Evolutionary conservation across 768 basidiomycete genomes (phyloP), one percentile per base, ranked within the genome.

Genomic region (Mycena polygramma): DNA sequence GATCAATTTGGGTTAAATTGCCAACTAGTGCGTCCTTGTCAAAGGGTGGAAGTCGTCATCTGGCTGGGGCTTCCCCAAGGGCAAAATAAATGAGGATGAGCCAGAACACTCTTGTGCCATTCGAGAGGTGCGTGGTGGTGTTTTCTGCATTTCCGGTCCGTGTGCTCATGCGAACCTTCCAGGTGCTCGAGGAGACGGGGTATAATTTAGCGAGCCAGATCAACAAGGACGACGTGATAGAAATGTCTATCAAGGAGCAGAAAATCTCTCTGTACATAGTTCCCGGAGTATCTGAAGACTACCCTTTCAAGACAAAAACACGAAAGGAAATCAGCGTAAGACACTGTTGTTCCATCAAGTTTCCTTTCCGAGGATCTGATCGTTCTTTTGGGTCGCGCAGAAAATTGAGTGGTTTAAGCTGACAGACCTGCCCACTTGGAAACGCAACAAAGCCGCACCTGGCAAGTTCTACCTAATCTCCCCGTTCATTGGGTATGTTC

Each of bases 21-120:
- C 24, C 35, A 30, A 35, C 14, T 77, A 98, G 97, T 96, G 95
- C 77, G 86, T 99, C n/a, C 88, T 99, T 69, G 98, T 99, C 68
- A 96, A 98, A 81, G 98, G 98, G 9, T 99, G 95, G 95, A 98
- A 98, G 80, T 90, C 95, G 43, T 94, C 92, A 22, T 94, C 98
- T 2, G 95, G 96, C 9, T 99, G 98, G 98, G 93, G 95, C n/a
- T 99, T 99, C 81, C 98, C 98, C 9, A 94, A 97, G 79, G 98
- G 98, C n/a, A 99, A 99, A 83, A 99, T 99, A 80, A 99, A 99
- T 76, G 92, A 97, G 79, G 89, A 93, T 69, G 98, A 99, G 79
- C 90, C 92, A 10, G 88, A 91, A 65, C 87, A 88, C 57, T 87
- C 86, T 63, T 99, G 98, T 81, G 98, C 97, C 3, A 87, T 94